Percentiles rank a stretch among this genome's conserved stretches.
Conservation (phyloP, 768 basidiomycete genomes). For the Suillus ampliporus region DNA sequence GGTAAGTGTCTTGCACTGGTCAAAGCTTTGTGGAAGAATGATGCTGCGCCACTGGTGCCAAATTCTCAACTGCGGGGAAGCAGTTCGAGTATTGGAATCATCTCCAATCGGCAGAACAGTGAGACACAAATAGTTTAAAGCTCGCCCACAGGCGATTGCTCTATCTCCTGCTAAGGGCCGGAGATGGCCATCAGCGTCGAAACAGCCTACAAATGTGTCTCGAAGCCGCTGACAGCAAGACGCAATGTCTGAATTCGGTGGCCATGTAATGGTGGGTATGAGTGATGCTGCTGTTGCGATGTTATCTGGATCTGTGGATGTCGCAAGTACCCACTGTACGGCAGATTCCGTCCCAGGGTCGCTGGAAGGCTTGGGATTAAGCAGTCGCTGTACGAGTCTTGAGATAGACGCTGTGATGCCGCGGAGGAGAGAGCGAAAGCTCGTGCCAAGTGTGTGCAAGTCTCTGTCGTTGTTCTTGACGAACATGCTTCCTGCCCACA, state of each 20-base stretch:
- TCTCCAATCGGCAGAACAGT: background rate
- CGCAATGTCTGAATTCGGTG: background rate
- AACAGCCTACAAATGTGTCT: slow-evolving; percentile 11
- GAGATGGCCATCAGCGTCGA: slow-evolving; percentile 5
- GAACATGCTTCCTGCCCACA: background rate
- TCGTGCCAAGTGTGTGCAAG: background rate
- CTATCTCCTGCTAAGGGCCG: background rate
- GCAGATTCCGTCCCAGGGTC: background rate
- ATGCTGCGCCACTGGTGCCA: slow-evolving; percentile 1
- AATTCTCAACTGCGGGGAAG: background rate
- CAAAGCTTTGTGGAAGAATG: slow-evolving; percentile 5
- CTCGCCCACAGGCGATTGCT: slow-evolving; percentile 7
- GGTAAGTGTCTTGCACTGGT: background rate
- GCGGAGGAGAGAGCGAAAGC: background rate
- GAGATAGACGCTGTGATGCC: background rate
- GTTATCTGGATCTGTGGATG: slow-evolving; percentile 11
- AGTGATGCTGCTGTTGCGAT: slow-evolving; percentile 7
- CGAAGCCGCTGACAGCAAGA: slow-evolving; percentile 1
- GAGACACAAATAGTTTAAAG: slow-evolving; percentile 7
- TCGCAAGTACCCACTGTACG: slow-evolving; percentile 10
- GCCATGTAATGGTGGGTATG: slow-evolving; percentile 9
- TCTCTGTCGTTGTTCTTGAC: background rate
- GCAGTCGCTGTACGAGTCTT: background rate
- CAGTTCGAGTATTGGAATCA: background rate
- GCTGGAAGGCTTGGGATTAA: background rate